These are phyloP conservation scores for Fragilaria radians DNA, from an alignment of 108 stramenopile genomes.

Conservation along the genomic window DNA sequence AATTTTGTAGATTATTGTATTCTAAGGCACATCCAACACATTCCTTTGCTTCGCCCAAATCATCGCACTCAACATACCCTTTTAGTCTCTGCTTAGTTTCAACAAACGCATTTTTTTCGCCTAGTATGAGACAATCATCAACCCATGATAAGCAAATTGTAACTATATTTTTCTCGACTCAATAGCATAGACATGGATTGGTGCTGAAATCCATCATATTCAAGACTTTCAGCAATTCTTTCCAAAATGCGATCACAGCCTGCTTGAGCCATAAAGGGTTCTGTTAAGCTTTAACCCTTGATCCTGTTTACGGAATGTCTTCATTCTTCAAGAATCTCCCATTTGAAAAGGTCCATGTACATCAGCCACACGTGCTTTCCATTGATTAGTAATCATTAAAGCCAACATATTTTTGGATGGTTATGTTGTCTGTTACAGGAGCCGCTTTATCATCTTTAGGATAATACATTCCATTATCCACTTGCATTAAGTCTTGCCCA, in stretches of 20 bases:
- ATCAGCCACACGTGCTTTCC: slow-evolving; percentile 17
- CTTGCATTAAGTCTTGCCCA: slow-evolving; percentile 26
- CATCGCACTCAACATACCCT: slow-evolving; percentile 18
- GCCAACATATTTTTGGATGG: slow-evolving; percentile 13
- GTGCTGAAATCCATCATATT: slow-evolving; percentile 7
- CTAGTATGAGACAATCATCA: slow-evolving; percentile 29
- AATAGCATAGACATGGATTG: slow-evolving; percentile 23
- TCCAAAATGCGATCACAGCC: background rate
- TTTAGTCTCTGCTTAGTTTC: slow-evolving; percentile 9
- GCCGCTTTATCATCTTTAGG: slow-evolving; percentile 13
- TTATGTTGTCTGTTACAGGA: slow-evolving; percentile 22
- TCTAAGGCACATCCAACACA: slow-evolving; percentile 38
- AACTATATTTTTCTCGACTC: slow-evolving; percentile 13
- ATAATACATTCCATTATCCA: slow-evolving; percentile 32
- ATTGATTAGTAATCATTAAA: slow-evolving; percentile 20
- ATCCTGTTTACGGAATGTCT: slow-evolving; percentile 4
- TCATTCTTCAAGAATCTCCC: slow-evolving; percentile 15
- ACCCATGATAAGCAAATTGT: slow-evolving; percentile 26
- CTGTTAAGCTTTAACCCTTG: slow-evolving; percentile 5
- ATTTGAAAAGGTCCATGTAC: too few species aligned
- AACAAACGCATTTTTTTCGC: slow-evolving; percentile 5
- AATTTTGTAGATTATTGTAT: background rate
- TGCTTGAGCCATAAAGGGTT: slow-evolving; percentile 23
- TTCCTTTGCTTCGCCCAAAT: slow-evolving; percentile 18
- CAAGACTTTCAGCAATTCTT: background rate